A percentile compares a stretch with the other conserved stretches of the same genome.
These are phyloP conservation scores for Kingdonia uniflora DNA, from an alignment of 164 flowering plant genomes.

Conservation along the genomic window DNA sequence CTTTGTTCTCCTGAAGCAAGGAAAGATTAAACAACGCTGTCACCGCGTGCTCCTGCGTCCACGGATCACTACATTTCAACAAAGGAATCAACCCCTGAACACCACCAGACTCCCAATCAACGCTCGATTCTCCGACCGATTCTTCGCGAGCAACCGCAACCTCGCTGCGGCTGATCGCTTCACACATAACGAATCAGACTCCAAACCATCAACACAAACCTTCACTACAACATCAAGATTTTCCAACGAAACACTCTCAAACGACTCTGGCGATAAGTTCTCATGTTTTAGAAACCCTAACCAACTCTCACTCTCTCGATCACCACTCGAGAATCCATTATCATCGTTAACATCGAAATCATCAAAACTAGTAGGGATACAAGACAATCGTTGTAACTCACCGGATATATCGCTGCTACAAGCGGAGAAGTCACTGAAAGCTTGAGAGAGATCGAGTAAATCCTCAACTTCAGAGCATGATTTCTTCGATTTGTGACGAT, in stretches of 20 bases:
- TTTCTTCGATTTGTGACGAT: constrained; percentile 3
- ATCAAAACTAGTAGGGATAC: too few species aligned
- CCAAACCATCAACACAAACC: constrained; percentile 53
- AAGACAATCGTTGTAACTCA: constrained; percentile 72
- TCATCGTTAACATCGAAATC: too few species aligned
- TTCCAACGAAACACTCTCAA: constrained; percentile 65
- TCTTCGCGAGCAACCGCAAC: constrained; percentile 75
- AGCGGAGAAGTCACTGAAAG: constrained; percentile 69
- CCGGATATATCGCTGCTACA: constrained; percentile 93
- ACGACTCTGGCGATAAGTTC: constrained; percentile 56
- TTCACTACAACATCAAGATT: constrained; percentile 77
- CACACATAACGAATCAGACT: constrained; percentile 42
- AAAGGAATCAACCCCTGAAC: constrained; percentile 67
- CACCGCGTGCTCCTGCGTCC: constrained; percentile 85
- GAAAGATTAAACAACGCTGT: constrained; percentile 89
- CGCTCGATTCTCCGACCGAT: constrained; percentile 72
- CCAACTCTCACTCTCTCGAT: constrained; percentile 54
- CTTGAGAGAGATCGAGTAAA: constrained; percentile 58
- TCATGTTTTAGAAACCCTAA: constrained; percentile 50
- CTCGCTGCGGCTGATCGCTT: constrained; percentile 81
- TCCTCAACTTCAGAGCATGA: constrained; percentile 19
- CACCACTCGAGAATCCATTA: too few species aligned
- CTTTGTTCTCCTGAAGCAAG: constrained; percentile 52
- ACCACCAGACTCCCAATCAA: constrained; percentile 83
- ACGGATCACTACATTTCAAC: constrained; percentile 60